These are phyloP conservation scores for Ogataea hybrid DNA, from an alignment of 1,139 yeast species.

Conservation along the genomic window DNA sequence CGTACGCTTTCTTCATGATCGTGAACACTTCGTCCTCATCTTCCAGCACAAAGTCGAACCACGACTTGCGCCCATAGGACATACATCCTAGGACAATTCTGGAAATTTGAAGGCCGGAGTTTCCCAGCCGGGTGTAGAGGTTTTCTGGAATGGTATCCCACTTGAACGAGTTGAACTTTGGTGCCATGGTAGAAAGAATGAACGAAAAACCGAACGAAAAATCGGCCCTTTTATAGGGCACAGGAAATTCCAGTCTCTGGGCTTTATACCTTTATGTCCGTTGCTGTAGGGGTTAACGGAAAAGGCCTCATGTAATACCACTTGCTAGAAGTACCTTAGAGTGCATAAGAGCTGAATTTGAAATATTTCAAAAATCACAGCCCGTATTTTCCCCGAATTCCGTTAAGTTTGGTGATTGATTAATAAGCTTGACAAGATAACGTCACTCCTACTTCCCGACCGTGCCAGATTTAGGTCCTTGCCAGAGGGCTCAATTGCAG, in stretches of 20 bases:
- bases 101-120: slow-evolving; percentile 41
- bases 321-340: neutral
- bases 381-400: neutral
- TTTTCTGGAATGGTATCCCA: slow-evolving; percentile 20
- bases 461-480: neutral
- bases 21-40: slow-evolving; percentile 40
- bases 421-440: neutral
- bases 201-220: neutral
- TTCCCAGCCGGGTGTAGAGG: slow-evolving; percentile 23
- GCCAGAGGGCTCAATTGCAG: slow-evolving; percentile 45
- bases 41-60: slow-evolving; percentile 51
- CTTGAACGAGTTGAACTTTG: slow-evolving; percentile 4
- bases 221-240: neutral
- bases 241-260: neutral
- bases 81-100: slow-evolving; percentile 58
- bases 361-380: too few relatives aligned
- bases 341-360: neutral
- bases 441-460: neutral
- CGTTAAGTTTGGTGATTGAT: neutral
- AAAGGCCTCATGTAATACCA: neutral
- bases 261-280: neutral
- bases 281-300: neutral
- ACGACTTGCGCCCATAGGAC: slow-evolving; percentile 49
- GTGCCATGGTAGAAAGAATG: neutral
- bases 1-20: slow-evolving; percentile 50